Base-by-base conservation (phyloP, 495 filamentous ascomycete genomes). In the Penicillium maclennaniae region DNA sequence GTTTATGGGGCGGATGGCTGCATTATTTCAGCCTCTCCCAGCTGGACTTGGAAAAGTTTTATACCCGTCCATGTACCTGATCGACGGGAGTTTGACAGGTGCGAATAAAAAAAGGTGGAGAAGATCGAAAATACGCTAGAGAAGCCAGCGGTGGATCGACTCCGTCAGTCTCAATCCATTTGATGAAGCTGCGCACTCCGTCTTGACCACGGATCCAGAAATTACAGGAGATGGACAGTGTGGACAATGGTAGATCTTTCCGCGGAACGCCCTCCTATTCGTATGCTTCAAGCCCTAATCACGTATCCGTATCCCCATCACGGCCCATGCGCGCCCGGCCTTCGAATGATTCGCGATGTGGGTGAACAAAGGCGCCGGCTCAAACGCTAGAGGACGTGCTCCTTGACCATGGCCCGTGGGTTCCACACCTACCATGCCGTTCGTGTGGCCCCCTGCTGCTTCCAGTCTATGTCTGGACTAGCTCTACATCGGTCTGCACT, bases 41-140 rank as follows among this genome's bases (percentile, higher is more conserved):
- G 34, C 9, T 37, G 34, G 34, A 10, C 34, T 20, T 40, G 38
- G 38, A 15, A 48, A 48, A 38, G 10, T 16, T n/a, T 38, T 10
- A 19, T 10, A 14, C 38, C 37, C 38, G 38, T 40, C 38, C n/a
- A 16, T 44, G 52, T 63, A 28, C 54, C 62, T 66, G 62, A 66
- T 66, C 62, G 62, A 63, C 62, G 47, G 45, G 40, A 31, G 28
- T 53, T 58, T 63, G 60, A 66, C 60, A 53, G 51, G 41, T 23
- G 40, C 25, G n/a, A 47, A 28, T 17, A 31, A 36, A 48, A 31
- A 36, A 48, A 47, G 45, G 58, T 60, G 53, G 57, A 34, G 39
- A 31, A 46, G 43, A 51, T 49, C 39, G 43, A 50, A 42, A 34
- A 54, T 14, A 10, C 38, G 40, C 52, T 49, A 54, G 41, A 31